Evolutionary conservation across 495 filamentous ascomycete genomes (phyloP).

Genomic region (Penicillium ucsense): DNA sequence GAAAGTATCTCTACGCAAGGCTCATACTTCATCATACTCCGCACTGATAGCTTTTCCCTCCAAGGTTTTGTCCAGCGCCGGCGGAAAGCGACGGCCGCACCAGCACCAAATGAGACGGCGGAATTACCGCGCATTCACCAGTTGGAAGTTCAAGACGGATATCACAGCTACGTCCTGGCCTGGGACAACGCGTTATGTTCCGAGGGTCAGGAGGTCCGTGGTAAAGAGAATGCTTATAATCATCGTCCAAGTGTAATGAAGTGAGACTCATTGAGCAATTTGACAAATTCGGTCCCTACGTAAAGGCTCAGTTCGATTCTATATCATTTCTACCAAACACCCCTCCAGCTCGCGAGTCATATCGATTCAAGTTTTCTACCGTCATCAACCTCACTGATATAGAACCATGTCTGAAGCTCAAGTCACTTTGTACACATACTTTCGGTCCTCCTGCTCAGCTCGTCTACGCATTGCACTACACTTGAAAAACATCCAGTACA

Average conservation of each 20-base stretch:
- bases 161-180: no score
- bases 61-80: background rate
- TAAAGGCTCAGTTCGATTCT: no score
- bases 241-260: no score
- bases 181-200: no score
- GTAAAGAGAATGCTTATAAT: no score
- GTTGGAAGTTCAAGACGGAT: background rate
- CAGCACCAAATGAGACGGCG: background rate
- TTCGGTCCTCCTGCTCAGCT: constrained; percentile 46
- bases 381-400: constrained; percentile 15
- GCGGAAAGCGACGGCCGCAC: constrained; percentile 1
- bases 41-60: no score
- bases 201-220: background rate
- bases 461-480: constrained; percentile 42
- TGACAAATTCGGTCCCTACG: no score
- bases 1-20: no score
- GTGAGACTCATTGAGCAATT: no score
- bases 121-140: constrained; percentile 1
- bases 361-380: no score
- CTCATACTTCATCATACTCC: no score
- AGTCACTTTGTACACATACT: constrained; percentile 43
- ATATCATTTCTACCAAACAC: background rate
- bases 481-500: constrained; percentile 36
- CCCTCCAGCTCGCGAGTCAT: background rate
- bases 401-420: background rate